Evolutionary conservation across 768 basidiomycete species (phyloP), one percentile per base, ranked within the genome.

Genomic region (Termitomyces sp.): DNA sequence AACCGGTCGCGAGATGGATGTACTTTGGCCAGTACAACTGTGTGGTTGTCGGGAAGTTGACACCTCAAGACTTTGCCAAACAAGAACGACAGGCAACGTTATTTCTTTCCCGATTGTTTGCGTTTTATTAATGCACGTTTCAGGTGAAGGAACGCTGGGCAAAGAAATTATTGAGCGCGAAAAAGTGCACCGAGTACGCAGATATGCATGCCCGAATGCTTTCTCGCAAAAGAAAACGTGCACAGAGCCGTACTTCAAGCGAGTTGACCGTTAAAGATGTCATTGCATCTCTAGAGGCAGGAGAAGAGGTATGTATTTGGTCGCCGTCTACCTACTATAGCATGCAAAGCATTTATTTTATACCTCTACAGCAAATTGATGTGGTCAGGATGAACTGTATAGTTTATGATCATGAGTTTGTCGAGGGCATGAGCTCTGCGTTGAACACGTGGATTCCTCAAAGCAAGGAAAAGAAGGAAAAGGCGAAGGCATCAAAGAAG

Each of bases 11-110:
- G 10, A 54, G 55, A 12, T 69, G 67, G 68, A 45, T 57, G 5
- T 71, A 71, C 53, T 59, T 68, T 20, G 70, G 70, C 3, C 65
- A 71, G 20, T 69, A 69, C 59, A 34, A 63, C 33, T 61, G 58
- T 45, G 50, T 49, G 0, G 27, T 66, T 12, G 63, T 66, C 44
- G 69, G 67, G 1, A 56, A 62, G 39, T 53, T 69, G 54, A 62
- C 62, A 16, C 36, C 60, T 12, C 59, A 54, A 22, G 60, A 64
- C 22, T 71, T 68, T 45, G 36, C 43, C 6, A 34, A 39, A 7
- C 66, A 67, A 47, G 59, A 57, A 13, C 24, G 57, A 16, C 42
- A 30, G 43, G 67, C 61, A 53, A 20, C 50, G 7, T 10, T 32
- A 33, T 27, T 10, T 7, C 40, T 50, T 34, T 34, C 40, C 34